phyloP scores from a whole-genome alignment of 2,329 filamentous ascomycete genomes.

The Neonectria faginata region DNA sequence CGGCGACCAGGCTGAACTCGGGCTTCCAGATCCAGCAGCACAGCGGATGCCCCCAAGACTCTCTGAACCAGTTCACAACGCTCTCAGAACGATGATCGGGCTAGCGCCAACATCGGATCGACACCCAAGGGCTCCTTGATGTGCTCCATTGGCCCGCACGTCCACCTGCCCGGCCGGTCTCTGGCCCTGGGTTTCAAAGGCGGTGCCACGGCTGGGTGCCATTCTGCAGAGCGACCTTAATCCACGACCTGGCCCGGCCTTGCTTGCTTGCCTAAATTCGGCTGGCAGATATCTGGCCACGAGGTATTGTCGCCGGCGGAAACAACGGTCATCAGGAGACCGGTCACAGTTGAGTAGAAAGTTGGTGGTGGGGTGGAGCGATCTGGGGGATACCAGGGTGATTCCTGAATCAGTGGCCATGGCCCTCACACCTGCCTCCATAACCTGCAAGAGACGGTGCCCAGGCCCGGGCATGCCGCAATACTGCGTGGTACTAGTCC shows the following conservation, averaged over 20 bases:
- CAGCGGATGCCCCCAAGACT: neutral
- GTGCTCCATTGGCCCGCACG: conserved; percentile 31
- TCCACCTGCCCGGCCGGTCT: conserved; percentile 23
- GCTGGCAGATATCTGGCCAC: conserved; percentile 8
- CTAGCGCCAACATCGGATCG: conserved; percentile 40
- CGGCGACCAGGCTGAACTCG: conserved; percentile 10
- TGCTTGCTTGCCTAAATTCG: neutral
- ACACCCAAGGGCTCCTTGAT: conserved; percentile 20
- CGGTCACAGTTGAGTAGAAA: conserved; percentile 9
- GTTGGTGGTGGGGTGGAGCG: conserved; percentile 13
- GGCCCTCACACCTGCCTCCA: conserved; percentile 10
- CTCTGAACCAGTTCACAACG: conserved; percentile 4
- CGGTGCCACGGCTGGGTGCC: conserved; percentile 10
- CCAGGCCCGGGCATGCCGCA: conserved; percentile 15
- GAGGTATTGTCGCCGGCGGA: conserved; percentile 7
- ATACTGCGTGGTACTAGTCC: conserved; percentile 11
- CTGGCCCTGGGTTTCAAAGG: conserved; percentile 10
- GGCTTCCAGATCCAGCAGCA: neutral
- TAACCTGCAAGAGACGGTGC: conserved; percentile 16
- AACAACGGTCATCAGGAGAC: conserved; percentile 7
- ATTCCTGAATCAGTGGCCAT: conserved; percentile 17
- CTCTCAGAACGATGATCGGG: neutral
- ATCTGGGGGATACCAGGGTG: conserved; percentile 21
- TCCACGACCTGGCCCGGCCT: neutral
- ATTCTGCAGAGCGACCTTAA: conserved; percentile 22